Base-by-base conservation (phyloP, 352 stramenopile species). In the Pythium biforme region DNA sequence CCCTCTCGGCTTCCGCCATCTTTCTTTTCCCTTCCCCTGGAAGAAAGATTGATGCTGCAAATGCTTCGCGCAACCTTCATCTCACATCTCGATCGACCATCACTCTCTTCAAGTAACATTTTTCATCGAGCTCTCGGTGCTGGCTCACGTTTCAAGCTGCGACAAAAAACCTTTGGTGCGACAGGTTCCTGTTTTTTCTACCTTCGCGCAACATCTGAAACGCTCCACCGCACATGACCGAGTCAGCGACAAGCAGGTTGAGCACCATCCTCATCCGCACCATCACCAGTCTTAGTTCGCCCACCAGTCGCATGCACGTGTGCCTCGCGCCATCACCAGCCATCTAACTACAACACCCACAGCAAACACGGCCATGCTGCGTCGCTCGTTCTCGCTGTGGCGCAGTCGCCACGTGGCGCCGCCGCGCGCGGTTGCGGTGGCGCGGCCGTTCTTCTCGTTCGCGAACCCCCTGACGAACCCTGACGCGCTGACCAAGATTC, bases 401-500 rank as follows among this genome's bases (percentile, higher is more conserved):
- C 49, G 41, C 26, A 29, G 51, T 12, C 27, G 45, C 19, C 49
- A 40, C 48, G 20, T 15, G 39, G 58, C 12, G 23, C 26, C 17
- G 22, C 3, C 8, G 20, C 31, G 4, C 39, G 26, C 3, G 31
- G 40, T 41, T 22, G 39, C n/a, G 14, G 48, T 40, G 27, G 51
- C 33, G 46, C 64, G 71, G 5, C 43, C 66, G 20, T 88, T 90
- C 69, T 85, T 90, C 59, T 84, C 74, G 47, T 88, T 90, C 53
- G 65, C 73, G 59, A 78, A 73, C 26, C 70, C 80, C 17, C 49
- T 80, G 33, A 59, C 45, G 26, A 62, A 46, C 14, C 53, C 73
- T 3, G 59, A 73, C 23, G 65, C 77, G 52, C 74, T 92, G 39
- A 68, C 80, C 56, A 92, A 92, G 66, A 89, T 73, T 47, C 85